phyloP scores from a whole-genome alignment of 192 early-diverging fungal genomes.

The Globomyces pollinis-pini region DNA sequence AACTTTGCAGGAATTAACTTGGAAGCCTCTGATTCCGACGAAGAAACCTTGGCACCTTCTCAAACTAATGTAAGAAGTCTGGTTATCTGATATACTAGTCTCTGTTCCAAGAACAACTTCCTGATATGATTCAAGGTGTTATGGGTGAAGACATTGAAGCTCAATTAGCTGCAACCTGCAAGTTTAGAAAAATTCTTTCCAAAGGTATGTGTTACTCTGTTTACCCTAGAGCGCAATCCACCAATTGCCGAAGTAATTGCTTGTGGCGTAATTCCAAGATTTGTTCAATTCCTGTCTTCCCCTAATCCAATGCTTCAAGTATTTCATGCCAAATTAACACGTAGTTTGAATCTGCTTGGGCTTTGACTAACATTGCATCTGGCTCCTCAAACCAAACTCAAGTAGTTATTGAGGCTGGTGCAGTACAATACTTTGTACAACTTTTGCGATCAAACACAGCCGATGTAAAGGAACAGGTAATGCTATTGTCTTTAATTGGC shows the following conservation, averaged over 20 bases:
- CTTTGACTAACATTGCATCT: slow-evolving; percentile 97
- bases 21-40: slow-evolving; percentile 68
- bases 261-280: slow-evolving; percentile 85
- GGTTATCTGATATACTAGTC: background rate
- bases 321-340: background rate
- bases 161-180: slow-evolving; percentile 73
- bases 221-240: slow-evolving; percentile 75
- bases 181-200: slow-evolving; percentile 92
- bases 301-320: slow-evolving; percentile 80
- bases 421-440: slow-evolving; percentile 86
- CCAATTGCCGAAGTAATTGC: slow-evolving; percentile 95
- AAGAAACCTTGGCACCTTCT: slow-evolving; percentile 23
- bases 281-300: slow-evolving; percentile 90
- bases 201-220: slow-evolving; percentile 35
- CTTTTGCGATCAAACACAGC: slow-evolving; percentile 70
- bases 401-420: slow-evolving; percentile 85
- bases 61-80: slow-evolving; percentile 4
- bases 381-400: slow-evolving; percentile 90
- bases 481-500: slow-evolving; percentile 30
- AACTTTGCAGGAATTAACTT: slow-evolving; percentile 43
- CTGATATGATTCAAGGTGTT: slow-evolving; percentile 69
- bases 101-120: slow-evolving; percentile 63
- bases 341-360: slow-evolving; percentile 98
- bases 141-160: slow-evolving; percentile 69
- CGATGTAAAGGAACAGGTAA: slow-evolving; percentile 84